Evolutionary conservation across 1,284 basidiomycete species (phyloP).

Genomic region (Pterulicium gracile): DNA sequence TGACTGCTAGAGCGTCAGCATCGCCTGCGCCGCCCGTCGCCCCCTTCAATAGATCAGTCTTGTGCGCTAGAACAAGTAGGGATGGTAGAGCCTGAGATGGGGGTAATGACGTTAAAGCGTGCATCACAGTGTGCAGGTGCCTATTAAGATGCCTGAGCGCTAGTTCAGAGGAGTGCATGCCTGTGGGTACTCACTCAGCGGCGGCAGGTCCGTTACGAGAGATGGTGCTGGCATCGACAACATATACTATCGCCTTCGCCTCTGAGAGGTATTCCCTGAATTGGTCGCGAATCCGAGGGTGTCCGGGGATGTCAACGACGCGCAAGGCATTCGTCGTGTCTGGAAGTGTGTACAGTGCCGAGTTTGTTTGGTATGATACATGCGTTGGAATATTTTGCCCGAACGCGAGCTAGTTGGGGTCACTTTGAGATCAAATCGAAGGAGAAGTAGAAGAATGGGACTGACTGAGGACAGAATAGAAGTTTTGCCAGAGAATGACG

Average conservation of each 20-base stretch:
- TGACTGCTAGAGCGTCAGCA: slow-evolving; percentile 45
- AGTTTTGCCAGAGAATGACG: slow-evolving; percentile 68
- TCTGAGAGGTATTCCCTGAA: slow-evolving; percentile 51
- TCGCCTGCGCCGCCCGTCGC: slow-evolving; percentile 30
- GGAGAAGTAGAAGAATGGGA: slow-evolving; percentile 15
- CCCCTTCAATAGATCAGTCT: slow-evolving; percentile 56
- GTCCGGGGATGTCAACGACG: slow-evolving; percentile 67
- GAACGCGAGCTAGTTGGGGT: slow-evolving; percentile 45
- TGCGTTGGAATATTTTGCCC: slow-evolving; percentile 53
- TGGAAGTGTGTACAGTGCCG: slow-evolving; percentile 8
- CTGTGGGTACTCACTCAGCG: slow-evolving; percentile 71
- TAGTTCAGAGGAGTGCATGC: too few relatives aligned
- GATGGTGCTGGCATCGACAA: slow-evolving; percentile 60
- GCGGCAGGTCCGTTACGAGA: slow-evolving; percentile 62
- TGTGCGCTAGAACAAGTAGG: slow-evolving; percentile 63
- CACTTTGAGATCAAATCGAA: slow-evolving; percentile 11
- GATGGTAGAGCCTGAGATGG: slow-evolving; percentile 51
- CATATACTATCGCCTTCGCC: slow-evolving; percentile 58
- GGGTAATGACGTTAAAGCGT: slow-evolving; percentile 59
- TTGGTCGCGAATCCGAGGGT: slow-evolving; percentile 63
- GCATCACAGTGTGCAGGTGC: slow-evolving; percentile 59
- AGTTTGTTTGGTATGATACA: slow-evolving; percentile 65
- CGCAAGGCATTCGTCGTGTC: slow-evolving; percentile 32
- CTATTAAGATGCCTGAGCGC: too few relatives aligned
- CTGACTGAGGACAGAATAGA: slow-evolving; percentile 47